Evolutionary conservation across 2,329 filamentous ascomycete species (phyloP).

Genomic region (Annulohypoxylon truncatum): DNA sequence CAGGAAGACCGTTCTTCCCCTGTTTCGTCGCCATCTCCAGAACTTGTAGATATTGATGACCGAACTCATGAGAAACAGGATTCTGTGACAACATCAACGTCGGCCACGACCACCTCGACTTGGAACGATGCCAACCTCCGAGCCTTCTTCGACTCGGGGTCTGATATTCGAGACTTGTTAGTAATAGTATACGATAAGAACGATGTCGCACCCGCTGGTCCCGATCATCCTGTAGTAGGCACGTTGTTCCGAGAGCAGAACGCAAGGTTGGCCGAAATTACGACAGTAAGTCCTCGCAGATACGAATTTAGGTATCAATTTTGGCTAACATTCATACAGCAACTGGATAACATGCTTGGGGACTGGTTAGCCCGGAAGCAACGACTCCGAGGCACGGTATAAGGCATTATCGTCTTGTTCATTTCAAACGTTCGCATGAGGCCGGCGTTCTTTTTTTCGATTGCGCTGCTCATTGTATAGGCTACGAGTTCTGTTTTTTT

Average conservation of each 20-base stretch:
- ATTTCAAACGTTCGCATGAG: conserved; percentile 33
- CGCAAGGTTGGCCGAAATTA: conserved; percentile 86
- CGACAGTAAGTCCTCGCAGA: conserved; percentile 65
- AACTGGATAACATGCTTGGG: conserved; percentile 88
- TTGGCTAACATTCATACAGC: conserved; percentile 54
- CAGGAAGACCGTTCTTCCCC: conserved; percentile 74
- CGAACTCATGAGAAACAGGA: conserved; percentile 58
- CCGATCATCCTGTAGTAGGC: conserved; percentile 86
- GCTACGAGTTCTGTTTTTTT: conserved; percentile 33
- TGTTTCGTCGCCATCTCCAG: conserved; percentile 72
- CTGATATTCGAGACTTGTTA: conserved; percentile 89
- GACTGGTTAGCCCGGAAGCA: conserved; percentile 82
- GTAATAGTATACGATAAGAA: conserved; percentile 93
- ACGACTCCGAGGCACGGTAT: conserved; percentile 66
- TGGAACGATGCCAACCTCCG: conserved; percentile 91
- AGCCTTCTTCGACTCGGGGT: conserved; percentile 90
- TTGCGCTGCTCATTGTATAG: conserved; percentile 33
- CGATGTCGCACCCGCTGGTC: conserved; percentile 79
- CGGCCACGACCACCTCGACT: conserved; percentile 68
- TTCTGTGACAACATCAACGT: conserved; percentile 65
- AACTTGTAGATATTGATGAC: conserved; percentile 64
- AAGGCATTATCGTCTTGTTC: conserved; percentile 26
- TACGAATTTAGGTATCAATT: neutral
- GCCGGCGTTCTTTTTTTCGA: conserved; percentile 30
- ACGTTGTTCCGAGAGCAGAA: conserved; percentile 89